phyloP scores from a whole-genome alignment of 768 basidiomycete genomes.

The Macrocybe gigantea region DNA sequence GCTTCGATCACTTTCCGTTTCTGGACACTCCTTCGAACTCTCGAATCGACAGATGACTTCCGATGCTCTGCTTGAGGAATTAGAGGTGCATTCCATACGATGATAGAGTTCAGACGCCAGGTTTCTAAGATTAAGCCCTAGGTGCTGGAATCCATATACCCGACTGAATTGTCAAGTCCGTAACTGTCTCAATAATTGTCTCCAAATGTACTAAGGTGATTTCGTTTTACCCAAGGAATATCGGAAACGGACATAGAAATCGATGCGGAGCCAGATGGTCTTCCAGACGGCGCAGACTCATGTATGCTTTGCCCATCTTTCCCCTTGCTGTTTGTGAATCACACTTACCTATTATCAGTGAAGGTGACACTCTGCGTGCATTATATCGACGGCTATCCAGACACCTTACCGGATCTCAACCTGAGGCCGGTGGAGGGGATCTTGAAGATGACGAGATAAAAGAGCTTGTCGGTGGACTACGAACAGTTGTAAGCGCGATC shows the following conservation, averaged over 20 bases:
- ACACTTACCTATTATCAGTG: constrained; percentile 41
- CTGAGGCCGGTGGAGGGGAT: constrained; percentile 55
- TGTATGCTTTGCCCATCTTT: too few species aligned
- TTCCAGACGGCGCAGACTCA: constrained; percentile 47
- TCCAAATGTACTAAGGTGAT: constrained; percentile 12
- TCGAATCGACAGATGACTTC: constrained; percentile 41
- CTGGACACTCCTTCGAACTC: neutral
- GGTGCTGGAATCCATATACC: constrained; percentile 96
- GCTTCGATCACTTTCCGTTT: too few species aligned
- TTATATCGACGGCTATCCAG: constrained; percentile 83
- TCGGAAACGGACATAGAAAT: constrained; percentile 81
- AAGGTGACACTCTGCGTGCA: constrained; percentile 64
- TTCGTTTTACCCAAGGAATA: constrained; percentile 53
- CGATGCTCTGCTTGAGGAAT: constrained; percentile 77
- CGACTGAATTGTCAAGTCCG: constrained; percentile 88
- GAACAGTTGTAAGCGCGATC: constrained; percentile 42
- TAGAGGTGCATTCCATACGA: constrained; percentile 57
- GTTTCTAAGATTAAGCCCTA: constrained; percentile 22
- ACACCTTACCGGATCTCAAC: constrained; percentile 68
- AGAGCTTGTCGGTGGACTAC: constrained; percentile 50
- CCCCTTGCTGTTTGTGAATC: constrained; percentile 32
- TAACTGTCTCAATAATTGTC: constrained; percentile 24
- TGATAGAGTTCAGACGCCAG: neutral
- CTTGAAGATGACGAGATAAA: constrained; percentile 54
- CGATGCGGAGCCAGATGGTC: constrained; percentile 82